Conservation (phyloP, 2,329 filamentous ascomycete species). For the Coniosporium tulheliwenetii region DNA sequence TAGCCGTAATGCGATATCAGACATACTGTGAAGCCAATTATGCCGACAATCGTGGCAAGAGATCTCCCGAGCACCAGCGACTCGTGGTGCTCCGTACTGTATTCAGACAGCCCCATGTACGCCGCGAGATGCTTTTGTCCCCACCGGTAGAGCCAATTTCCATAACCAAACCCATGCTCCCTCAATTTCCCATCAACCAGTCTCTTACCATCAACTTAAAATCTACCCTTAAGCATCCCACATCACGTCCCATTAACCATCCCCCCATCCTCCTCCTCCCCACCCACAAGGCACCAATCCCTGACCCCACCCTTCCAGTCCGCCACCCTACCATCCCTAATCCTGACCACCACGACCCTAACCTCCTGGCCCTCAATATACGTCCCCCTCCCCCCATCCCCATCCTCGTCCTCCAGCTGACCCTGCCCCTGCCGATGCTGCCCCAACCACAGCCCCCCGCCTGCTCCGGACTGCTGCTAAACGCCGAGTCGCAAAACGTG, state of each 20-base stretch:
- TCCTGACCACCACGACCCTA: conserved; percentile 70
- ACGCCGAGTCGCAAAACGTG: conserved; percentile 49
- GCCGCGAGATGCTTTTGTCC: too few relatives aligned
- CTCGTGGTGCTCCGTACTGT: too few relatives aligned
- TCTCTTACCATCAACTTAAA: too few relatives aligned
- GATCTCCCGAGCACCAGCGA: too few relatives aligned
- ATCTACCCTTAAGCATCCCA: too few relatives aligned
- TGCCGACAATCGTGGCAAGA: too few relatives aligned
- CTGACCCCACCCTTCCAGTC: conserved; percentile 92
- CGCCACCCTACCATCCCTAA: conserved; percentile 72
- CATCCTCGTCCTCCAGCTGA: conserved; percentile 15
- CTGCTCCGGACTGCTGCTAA: conserved; percentile 26
- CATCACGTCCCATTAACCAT: conserved; percentile 4
- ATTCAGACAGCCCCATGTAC: too few relatives aligned
- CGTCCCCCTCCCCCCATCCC: conserved; percentile 38
- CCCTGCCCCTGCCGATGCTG: conserved; percentile 16
- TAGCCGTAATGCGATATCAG: too few relatives aligned
- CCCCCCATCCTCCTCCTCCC: conserved; percentile 1
- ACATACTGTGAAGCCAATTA: too few relatives aligned
- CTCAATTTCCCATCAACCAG: too few relatives aligned
- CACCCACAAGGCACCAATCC: conserved; percentile 43
- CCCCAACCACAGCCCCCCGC: conserved; percentile 23
- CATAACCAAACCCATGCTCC: too few relatives aligned
- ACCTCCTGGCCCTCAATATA: conserved; percentile 74
- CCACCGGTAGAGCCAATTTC: too few relatives aligned